Conservation (phyloP, 495 filamentous ascomycete species). For the Penicillium ucsense region DNA sequence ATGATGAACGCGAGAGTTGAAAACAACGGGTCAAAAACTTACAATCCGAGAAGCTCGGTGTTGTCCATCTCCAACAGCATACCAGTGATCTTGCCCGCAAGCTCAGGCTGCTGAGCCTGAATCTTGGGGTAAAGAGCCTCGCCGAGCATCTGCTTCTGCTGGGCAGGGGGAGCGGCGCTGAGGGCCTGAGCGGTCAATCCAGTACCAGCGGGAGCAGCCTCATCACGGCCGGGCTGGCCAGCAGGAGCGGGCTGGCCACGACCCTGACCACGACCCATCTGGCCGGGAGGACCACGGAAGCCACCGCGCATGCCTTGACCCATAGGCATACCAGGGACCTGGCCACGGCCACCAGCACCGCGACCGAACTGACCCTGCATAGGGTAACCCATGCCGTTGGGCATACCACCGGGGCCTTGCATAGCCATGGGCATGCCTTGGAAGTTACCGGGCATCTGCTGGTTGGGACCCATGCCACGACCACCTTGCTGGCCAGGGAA, state of each 20-base stretch:
- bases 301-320: slow-evolving; percentile 60
- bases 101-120: slow-evolving; percentile 77
- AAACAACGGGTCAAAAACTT: slow-evolving; percentile 39
- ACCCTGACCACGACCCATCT: slow-evolving; percentile 42
- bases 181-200: slow-evolving; percentile 38
- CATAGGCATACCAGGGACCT: slow-evolving; percentile 66
- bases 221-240: slow-evolving; percentile 21
- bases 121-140: slow-evolving; percentile 99
- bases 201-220: slow-evolving; percentile 13
- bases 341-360: slow-evolving; percentile 65
- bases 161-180: slow-evolving; percentile 44
- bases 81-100: slow-evolving; percentile 98
- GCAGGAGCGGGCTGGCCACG: slow-evolving; percentile 29
- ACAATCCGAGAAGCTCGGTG: slow-evolving; percentile 84
- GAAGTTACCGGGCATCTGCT: slow-evolving; percentile 77
- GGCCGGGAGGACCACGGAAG: slow-evolving; percentile 43
- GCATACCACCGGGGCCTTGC: slow-evolving; percentile 49
- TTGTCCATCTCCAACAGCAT: slow-evolving; percentile 99
- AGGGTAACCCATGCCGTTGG: slow-evolving; percentile 46
- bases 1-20: slow-evolving; percentile 4
- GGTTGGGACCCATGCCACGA: slow-evolving; percentile 64
- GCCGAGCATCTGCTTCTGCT: slow-evolving; percentile 97
- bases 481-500: slow-evolving; percentile 76
- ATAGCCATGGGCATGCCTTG: slow-evolving; percentile 70
- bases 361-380: slow-evolving; percentile 55